These are phyloP conservation scores for Omphalea diandra DNA, from an alignment of 441 rosid species.

Conservation along the genomic window DNA sequence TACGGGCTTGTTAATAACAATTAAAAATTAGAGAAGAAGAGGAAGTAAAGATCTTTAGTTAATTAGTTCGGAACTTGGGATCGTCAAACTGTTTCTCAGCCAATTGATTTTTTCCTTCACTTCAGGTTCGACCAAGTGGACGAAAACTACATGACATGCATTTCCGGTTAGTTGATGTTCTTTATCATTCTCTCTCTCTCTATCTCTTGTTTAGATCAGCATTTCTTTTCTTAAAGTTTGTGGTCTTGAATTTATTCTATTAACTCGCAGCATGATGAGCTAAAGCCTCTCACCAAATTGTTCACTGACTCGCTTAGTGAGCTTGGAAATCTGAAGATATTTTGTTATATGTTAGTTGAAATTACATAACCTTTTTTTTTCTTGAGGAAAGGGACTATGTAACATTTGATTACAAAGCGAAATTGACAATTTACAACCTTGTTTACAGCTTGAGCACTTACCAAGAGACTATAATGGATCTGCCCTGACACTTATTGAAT, in stretches of 20 bases:
- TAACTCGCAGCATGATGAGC: slow-evolving; percentile 81
- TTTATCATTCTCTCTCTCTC: neutral
- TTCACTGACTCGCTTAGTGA: slow-evolving; percentile 91
- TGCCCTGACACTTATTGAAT: slow-evolving; percentile 87
- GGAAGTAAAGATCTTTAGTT: neutral
- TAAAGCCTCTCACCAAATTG: slow-evolving; percentile 78
- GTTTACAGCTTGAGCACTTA: slow-evolving; percentile 80
- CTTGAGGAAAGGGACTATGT: too few species aligned
- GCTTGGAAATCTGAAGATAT: slow-evolving; percentile 92
- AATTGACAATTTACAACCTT: slow-evolving; percentile 23
- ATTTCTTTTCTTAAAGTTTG: neutral
- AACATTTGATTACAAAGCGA: neutral
- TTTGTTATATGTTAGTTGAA: slow-evolving; percentile 5
- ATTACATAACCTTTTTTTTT: too few species aligned
- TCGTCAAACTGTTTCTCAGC: neutral
- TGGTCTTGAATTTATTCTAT: slow-evolving; percentile 24
- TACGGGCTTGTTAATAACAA: neutral
- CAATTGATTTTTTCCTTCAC: slow-evolving; percentile 6
- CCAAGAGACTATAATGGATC: slow-evolving; percentile 84
- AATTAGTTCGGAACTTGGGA: neutral
- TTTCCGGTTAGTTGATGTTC: slow-evolving; percentile 66
- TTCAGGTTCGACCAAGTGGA: slow-evolving; percentile 94
- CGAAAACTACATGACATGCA: slow-evolving; percentile 89
- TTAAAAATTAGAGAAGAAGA: neutral
- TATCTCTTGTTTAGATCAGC: neutral